These are phyloP conservation scores for Xerocomus brunneocitrinus DNA, from an alignment of 768 basidiomycete genomes.

Conservation along the genomic window DNA sequence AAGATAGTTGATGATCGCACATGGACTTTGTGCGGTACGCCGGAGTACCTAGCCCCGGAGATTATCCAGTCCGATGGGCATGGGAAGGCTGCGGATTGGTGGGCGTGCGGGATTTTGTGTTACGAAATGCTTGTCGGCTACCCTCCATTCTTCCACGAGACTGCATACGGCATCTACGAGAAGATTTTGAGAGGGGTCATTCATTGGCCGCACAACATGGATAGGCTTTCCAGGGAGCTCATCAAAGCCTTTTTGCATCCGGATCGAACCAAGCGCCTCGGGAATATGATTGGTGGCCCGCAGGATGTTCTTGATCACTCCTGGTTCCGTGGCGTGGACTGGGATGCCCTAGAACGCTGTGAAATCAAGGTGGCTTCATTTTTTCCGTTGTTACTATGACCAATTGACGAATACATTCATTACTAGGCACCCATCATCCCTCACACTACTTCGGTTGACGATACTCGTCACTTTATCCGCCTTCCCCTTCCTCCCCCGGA, in stretches of 20 bases:
- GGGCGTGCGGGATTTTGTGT: conserved; percentile 95
- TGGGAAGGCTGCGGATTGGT: conserved; percentile 98
- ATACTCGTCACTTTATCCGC: conserved; percentile 82
- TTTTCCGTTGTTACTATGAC: conserved; percentile 1
- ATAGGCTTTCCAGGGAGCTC: conserved; percentile 83
- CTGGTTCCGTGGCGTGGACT: conserved; percentile 95
- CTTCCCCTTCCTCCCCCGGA: conserved; percentile 71
- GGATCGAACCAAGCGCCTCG: conserved; percentile 86
- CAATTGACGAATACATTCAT: neutral
- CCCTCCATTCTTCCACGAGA: conserved; percentile 97
- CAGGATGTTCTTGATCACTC: conserved; percentile 88
- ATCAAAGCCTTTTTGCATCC: conserved; percentile 87
- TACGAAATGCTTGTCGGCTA: conserved; percentile 99
- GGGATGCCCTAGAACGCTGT: conserved; percentile 80
- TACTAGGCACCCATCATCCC: conserved; percentile 82
- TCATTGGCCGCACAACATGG: conserved; percentile 88
- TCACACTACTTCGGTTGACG: conserved; percentile 71
- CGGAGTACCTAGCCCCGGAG: conserved; percentile 96
- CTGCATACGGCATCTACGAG: conserved; percentile 97
- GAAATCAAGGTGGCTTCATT: conserved; percentile 67
- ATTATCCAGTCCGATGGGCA: conserved; percentile 98
- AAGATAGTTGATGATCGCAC: conserved; percentile 97
- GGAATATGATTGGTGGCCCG: conserved; percentile 89
- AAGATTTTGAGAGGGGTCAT: conserved; percentile 88
- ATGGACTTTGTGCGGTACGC: conserved; percentile 95